A percentile compares a stretch with the other conserved stretches of the same genome.
Conservation (phyloP, 2,329 filamentous ascomycete species). For the Aspergillus aculeatinus region DNA sequence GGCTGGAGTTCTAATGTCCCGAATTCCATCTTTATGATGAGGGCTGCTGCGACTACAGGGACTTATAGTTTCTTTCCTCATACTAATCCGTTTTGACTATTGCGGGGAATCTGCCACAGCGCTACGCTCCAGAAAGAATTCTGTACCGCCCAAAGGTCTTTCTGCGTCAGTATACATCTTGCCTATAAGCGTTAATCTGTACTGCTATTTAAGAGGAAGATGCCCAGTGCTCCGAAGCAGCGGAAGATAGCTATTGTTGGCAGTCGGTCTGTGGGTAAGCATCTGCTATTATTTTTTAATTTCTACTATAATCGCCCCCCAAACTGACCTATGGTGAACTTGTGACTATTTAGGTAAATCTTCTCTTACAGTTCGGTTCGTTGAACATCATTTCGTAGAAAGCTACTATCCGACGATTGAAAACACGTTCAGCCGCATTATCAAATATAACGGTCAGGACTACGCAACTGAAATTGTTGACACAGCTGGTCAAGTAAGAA, state of each 20-base stretch:
- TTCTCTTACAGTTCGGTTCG: slow-evolving; percentile 92
- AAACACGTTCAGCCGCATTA: slow-evolving; percentile 96
- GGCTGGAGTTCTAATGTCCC: slow-evolving; percentile 11
- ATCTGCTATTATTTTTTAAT: background rate
- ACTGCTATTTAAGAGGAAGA: slow-evolving; percentile 35
- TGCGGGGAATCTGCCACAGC: background rate
- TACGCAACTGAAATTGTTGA: slow-evolving; percentile 97
- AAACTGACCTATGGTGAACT: slow-evolving; percentile 12
- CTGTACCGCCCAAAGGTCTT: background rate
- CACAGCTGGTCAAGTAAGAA: slow-evolving; percentile 82
- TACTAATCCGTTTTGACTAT: background rate
- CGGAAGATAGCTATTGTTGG: slow-evolving; percentile 95
- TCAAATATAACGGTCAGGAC: slow-evolving; percentile 88
- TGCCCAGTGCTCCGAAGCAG: slow-evolving; percentile 76
- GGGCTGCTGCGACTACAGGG: background rate
- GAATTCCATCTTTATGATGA: slow-evolving; percentile 4
- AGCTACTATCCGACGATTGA: slow-evolving; percentile 99
- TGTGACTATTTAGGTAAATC: slow-evolving; percentile 72
- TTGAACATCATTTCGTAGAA: slow-evolving; percentile 97
- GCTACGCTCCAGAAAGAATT: background rate
- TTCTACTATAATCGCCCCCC: background rate
- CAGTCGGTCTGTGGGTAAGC: slow-evolving; percentile 82
- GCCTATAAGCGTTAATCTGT: background rate
- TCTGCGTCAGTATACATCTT: background rate
- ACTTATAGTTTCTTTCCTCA: background rate